Evolutionary conservation across 352 stramenopile species (phyloP).

Genomic region (Phytophthora hybrid): DNA sequence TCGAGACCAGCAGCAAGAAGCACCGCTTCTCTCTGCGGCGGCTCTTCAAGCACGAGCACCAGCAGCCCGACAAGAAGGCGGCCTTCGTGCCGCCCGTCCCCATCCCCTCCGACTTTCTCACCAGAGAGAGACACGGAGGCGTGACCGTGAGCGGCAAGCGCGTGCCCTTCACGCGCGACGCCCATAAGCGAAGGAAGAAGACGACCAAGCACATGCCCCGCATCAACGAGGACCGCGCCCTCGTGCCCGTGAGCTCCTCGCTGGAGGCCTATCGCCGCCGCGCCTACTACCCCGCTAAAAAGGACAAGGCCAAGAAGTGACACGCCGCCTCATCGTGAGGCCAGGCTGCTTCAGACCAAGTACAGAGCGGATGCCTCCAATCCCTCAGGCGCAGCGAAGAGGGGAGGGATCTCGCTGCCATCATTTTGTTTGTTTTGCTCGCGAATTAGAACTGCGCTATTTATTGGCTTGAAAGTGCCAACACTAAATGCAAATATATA

Average conservation of each 20-base stretch:
- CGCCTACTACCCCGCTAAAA: slow-evolving; percentile 49
- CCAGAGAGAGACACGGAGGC: slow-evolving; percentile 40
- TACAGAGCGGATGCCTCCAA: neutral
- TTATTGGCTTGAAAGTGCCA: slow-evolving; percentile 35
- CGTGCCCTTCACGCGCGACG: slow-evolving; percentile 50
- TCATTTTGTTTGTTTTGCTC: slow-evolving; percentile 14
- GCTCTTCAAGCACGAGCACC: slow-evolving; percentile 41
- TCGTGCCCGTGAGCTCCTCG: slow-evolving; percentile 33
- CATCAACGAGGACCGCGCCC: slow-evolving; percentile 41
- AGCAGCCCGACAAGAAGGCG: slow-evolving; percentile 13
- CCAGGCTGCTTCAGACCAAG: neutral
- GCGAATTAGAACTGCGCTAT: slow-evolving; percentile 36
- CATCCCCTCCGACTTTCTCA: slow-evolving; percentile 46
- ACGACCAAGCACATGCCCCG: slow-evolving; percentile 28
- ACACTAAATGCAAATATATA: slow-evolving; percentile 26
- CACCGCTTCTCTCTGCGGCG: slow-evolving; percentile 44
- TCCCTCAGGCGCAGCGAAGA: neutral
- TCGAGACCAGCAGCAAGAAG: slow-evolving; percentile 37
- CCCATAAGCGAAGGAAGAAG: slow-evolving; percentile 38
- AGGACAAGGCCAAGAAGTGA: slow-evolving; percentile 47
- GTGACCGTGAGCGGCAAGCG: slow-evolving; percentile 50
- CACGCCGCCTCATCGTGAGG: slow-evolving; percentile 7
- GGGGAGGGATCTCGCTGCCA: neutral
- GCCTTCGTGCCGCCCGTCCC: slow-evolving; percentile 31
- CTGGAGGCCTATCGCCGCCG: slow-evolving; percentile 49